These are phyloP conservation scores for Pseudogymnoascus sp. DNA, from an alignment of 2,329 filamentous ascomycete genomes.

Conservation along the genomic window DNA sequence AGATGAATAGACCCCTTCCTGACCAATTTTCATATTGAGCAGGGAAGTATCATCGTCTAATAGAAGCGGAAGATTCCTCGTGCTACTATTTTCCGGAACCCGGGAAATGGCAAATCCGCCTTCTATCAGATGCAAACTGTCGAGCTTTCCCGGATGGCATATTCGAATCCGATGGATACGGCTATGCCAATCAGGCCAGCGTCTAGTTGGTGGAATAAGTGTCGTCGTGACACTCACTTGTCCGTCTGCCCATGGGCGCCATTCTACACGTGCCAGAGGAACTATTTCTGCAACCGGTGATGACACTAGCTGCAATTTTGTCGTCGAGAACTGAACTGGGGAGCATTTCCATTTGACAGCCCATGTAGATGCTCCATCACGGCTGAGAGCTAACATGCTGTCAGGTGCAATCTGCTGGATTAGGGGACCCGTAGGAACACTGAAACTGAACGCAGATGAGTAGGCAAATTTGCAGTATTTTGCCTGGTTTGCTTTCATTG, in stretches of 20 bases:
- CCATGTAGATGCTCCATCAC: constrained; percentile 34
- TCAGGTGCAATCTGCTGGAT: constrained; percentile 36
- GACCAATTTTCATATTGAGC: not conserved
- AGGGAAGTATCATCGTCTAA: not conserved
- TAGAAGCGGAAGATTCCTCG: not conserved
- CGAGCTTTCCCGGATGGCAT: not conserved
- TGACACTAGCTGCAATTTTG: not conserved
- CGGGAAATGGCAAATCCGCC: constrained; percentile 14
- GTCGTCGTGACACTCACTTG: constrained; percentile 13
- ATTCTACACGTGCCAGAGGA: not conserved
- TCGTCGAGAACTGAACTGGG: constrained; percentile 1
- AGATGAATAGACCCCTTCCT: not conserved
- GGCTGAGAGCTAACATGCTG: constrained; percentile 32
- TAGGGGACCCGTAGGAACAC: constrained; percentile 33
- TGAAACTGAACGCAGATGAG: constrained; percentile 31
- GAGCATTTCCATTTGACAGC: constrained; percentile 31
- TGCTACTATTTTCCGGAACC: not conserved
- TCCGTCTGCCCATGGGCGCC: constrained; percentile 11
- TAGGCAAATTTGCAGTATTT: constrained; percentile 31
- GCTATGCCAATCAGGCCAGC: constrained; percentile 17
- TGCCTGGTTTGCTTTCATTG: constrained; percentile 22
- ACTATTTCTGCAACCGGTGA: not conserved
- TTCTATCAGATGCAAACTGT: constrained; percentile 8
- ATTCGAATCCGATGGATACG: constrained; percentile 12
- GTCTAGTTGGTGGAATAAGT: constrained; percentile 13